A percentile compares a stretch with the other conserved stretches of the same genome.
Conservation (phyloP, 768 basidiomycete genomes). For the Podaxis sp. region DNA sequence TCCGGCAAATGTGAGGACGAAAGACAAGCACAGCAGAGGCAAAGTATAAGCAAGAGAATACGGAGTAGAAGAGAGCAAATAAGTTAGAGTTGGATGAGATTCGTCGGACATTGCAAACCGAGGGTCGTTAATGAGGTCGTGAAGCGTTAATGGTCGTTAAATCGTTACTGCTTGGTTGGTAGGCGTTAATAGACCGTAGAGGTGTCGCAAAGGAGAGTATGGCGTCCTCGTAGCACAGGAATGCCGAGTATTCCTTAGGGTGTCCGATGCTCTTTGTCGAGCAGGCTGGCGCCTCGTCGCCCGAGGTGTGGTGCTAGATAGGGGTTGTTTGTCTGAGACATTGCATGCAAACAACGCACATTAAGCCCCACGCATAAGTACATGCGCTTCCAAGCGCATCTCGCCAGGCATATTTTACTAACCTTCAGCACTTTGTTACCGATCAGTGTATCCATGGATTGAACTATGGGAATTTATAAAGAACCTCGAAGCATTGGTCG, state of each 20-base stretch:
- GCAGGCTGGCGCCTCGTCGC: background rate
- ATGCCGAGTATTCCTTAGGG: slow-evolving; percentile 7
- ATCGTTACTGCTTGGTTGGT: slow-evolving; percentile 7
- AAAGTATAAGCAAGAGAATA: slow-evolving; percentile 56
- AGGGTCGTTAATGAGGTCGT: slow-evolving; percentile 13
- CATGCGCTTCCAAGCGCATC: no score
- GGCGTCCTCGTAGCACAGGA: slow-evolving; percentile 5
- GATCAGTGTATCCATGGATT: no score
- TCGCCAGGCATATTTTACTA: no score
- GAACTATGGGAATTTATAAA: no score
- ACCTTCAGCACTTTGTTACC: no score
- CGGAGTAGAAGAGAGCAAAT: slow-evolving; percentile 45
- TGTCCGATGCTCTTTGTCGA: background rate
- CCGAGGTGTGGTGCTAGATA: background rate
- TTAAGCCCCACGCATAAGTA: background rate
- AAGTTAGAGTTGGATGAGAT: slow-evolving; percentile 26
- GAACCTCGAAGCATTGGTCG: no score
- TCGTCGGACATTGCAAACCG: background rate
- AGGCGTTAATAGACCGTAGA: background rate
- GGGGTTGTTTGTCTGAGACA: slow-evolving; percentile 4
- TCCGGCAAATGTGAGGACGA: slow-evolving; percentile 63
- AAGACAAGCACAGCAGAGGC: slow-evolving; percentile 58
- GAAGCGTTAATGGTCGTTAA: slow-evolving; percentile 5
- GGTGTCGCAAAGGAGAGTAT: slow-evolving; percentile 13
- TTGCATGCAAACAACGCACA: background rate